Base-by-base conservation (phyloP, 805 yeast genomes). In the Huiozyma sinensis region DNA sequence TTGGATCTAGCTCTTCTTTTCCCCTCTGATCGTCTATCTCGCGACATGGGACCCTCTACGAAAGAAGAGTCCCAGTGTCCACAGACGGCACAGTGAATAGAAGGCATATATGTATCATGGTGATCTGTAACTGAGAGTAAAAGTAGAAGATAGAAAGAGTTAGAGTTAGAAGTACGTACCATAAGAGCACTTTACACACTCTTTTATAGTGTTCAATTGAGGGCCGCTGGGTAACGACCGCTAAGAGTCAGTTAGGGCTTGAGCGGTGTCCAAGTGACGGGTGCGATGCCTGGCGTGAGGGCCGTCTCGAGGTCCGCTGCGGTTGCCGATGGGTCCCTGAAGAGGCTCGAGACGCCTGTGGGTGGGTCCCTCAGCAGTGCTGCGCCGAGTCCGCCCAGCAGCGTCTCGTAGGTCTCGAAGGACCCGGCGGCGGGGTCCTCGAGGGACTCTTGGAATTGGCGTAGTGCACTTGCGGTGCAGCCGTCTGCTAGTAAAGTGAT, bases 351-450 rank as follows among this genome's bases (percentile, higher is more conserved):
- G 24, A 17, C 24, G 4, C n/a, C 34, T 10, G 34, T 32, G 34
- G 10, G 34, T 3, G 62, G 54, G 9, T 56, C 40, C 44, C 66
- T 44, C 34, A 69, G 64, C 1, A 90, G 95, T 46, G 24, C 24
- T 17, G 24, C 24, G 11, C 98, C 98, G 49, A 76, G 77, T 4
- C 97, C 97, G 35, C 97, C 98, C 33, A 90, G 70, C 4, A 77
- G 71, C 1, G 96, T 84, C 56, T 79, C 81, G 56, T 77, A 88
- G 8, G 87, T 77, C 56, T 82, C 84, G 60, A 75, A 89, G 0
- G 85, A 84, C 41, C 70, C 66, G 0, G 54, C 48, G 11, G 33
- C 33, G 24, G 24, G 24, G 1, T 58, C 58, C 8, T 67, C 60
- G 33, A 71, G 52, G 13, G 52, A 55, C 6, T 55, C 52, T 38